Base-by-base conservation (phyloP, 2,329 filamentous ascomycete genomes). In the Colletotrichum noveboracense region DNA sequence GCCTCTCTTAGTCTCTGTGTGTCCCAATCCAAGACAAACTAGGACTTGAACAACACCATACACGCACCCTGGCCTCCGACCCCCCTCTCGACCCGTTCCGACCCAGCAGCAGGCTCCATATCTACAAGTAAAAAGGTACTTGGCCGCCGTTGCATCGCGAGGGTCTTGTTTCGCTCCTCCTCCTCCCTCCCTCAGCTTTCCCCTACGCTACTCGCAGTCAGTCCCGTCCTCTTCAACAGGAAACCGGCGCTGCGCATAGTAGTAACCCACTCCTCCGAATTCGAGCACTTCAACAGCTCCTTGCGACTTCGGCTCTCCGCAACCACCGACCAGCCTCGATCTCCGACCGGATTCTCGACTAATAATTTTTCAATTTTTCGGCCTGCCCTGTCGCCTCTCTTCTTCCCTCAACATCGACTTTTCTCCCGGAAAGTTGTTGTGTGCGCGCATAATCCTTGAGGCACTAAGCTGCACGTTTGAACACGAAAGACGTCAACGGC, bases 281-380 rank as follows among this genome's bases (percentile, higher is more conserved):
- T 30, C 36, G 73, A 75, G 74, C 74, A 76, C 74, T 76, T 76
- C 70, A 76, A 76, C 64, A 56, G 70, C 70, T 74, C 70, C 56
- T 76, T 69, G 74, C 70, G 70, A 73, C 70, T 74, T 74, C 74
- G 74, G 74, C 74, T 58, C 65, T 76, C 70, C 70, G 70, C 74
- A 48, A 69, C 58, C 70, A 74, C 58, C 70, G 36, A 74, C 43
- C 70, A 21, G n/a, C 48, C 70, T 76, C 70, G 64, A 74, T 76
- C 74, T 76, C 74, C 74, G 74, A 76, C 70, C 24, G 14, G 10
- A 28, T 55, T 64, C 64, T 43, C 48, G 66, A 69, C 70, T 38
- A 43, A 38, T 55, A 38, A 64, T 68, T 52, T 62, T 62, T 34
- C 32, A 28, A 36, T 55, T 38, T 43, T 62, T 66, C 21, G 26